A percentile compares a stretch with the other conserved stretches of the same genome.
These are phyloP conservation scores for Hypoxylon sp. DNA, from an alignment of 2,329 filamentous ascomycete genomes.

Conservation along the genomic window DNA sequence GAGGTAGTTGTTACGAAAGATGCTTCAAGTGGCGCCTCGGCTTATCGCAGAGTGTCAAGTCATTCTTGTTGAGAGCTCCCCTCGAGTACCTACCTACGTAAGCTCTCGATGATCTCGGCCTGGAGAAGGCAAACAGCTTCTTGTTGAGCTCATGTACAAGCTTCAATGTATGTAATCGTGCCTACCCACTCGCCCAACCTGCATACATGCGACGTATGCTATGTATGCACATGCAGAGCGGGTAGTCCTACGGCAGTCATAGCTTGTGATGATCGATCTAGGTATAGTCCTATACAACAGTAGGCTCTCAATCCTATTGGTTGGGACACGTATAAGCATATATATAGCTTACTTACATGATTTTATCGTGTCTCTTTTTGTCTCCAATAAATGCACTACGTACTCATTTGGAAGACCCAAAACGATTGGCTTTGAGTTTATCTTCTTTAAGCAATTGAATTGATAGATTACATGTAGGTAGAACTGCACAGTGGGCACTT, in stretches of 20 bases:
- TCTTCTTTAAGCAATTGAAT: neutral
- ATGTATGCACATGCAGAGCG: slow-evolving; percentile 42
- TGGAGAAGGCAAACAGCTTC: slow-evolving; percentile 3
- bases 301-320: slow-evolving; percentile 1
- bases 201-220: slow-evolving; percentile 10
- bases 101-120: neutral
- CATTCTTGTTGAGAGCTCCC: neutral
- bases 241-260: slow-evolving; percentile 33
- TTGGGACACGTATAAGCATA: neutral
- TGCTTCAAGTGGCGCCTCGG: slow-evolving; percentile 39
- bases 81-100: neutral
- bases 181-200: slow-evolving; percentile 25
- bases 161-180: slow-evolving; percentile 30
- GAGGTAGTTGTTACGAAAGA: slow-evolving; percentile 37
- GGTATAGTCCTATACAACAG: slow-evolving; percentile 28
- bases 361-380: neutral
- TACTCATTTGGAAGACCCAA: neutral
- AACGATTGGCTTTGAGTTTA: neutral
- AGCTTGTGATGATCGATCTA: slow-evolving; percentile 31
- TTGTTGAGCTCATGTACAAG: slow-evolving; percentile 9
- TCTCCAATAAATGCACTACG: neutral
- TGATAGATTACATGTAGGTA: neutral
- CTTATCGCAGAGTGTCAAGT: slow-evolving; percentile 19
- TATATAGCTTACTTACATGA: neutral
- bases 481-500: neutral